Base-by-base conservation (phyloP, 2,329 filamentous ascomycete species). In the Stemphylium lycopersici region DNA sequence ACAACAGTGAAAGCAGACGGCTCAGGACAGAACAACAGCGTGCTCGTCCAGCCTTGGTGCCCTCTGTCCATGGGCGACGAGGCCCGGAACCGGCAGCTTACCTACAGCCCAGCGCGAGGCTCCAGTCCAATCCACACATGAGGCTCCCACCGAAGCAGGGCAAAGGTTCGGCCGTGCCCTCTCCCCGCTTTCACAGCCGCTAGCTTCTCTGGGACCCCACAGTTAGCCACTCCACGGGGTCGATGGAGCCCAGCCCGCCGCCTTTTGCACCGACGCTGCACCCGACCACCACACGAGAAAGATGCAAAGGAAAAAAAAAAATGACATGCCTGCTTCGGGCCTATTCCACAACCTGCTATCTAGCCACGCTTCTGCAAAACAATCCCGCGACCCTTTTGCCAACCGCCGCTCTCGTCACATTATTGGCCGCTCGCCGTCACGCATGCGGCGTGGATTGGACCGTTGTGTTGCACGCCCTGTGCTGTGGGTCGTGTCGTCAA, bases 111-210 rank as follows among this genome's bases (percentile, higher is more conserved):
- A n/a, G 36, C 33, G 44, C 52, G 42, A 52, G 54, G 48, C 52
- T 59, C 56, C 49, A 55, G 49, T 52, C 53, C 52, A 54, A 48
- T 52, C 53, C 52, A 45, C 45, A 48, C 26, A 56, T 59, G 56
- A 57, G 57, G 42, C 57, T 60, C 57, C 56, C 54, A 49, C 48
- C 41, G 26, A 51, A 49, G 57, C 41, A 47, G 45, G 50, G 45
- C 52, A 48, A 45, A 43, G 36, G n/a, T 41, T 43, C 31, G 22
- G 44, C 42, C 29, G 42, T 29, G 32, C 34, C 6, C 47, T 26
- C 43, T 33, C 47, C 52, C 52, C 56, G 56, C 56, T 56, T 52
- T 44, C 18, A 34, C n/a, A 20, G 39, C 51, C 51, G 51, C 51
- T 54, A 54, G 51, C 50, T 36, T 42, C 47, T 36, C 47, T 50